Conservation (phyloP, 345 rosid genomes). For the Eucalyptus sp. region DNA sequence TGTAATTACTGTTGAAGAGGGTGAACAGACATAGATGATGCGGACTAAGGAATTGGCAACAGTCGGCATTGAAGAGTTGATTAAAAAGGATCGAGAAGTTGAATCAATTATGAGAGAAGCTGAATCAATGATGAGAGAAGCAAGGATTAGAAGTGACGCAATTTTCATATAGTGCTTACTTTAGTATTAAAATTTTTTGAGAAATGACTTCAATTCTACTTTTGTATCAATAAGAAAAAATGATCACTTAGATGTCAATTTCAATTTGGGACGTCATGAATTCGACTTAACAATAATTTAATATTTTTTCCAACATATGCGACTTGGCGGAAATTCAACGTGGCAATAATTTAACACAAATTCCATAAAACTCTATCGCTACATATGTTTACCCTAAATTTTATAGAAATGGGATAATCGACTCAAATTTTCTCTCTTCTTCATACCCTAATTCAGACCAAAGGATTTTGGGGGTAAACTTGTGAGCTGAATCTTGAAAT, state of each 20-base stretch:
- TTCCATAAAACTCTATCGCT: not conserved
- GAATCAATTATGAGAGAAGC: not conserved
- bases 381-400: not conserved
- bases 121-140: not conserved
- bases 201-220: not conserved
- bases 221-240: not conserved
- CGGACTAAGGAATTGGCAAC: not conserved
- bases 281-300: not conserved
- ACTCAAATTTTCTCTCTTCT: not conserved
- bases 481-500: not conserved
- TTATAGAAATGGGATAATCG: not conserved
- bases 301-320: not conserved
- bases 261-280: not conserved
- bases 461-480: not conserved
- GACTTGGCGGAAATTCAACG: rapidly evolving
- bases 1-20: not conserved
- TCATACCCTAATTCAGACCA: not conserved
- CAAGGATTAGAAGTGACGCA: not conserved
- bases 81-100: not conserved
- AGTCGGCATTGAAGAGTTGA: not conserved
- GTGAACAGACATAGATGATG: not conserved
- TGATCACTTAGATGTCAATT: not conserved
- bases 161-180: too few relatives aligned
- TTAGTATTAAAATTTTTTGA: too few relatives aligned
- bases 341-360: not conserved